A percentile compares a stretch with the other conserved stretches of the same genome.
These are phyloP conservation scores for Colletotrichum zoysiae DNA, from an alignment of 2,329 filamentous ascomycete species.

Conservation along the genomic window DNA sequence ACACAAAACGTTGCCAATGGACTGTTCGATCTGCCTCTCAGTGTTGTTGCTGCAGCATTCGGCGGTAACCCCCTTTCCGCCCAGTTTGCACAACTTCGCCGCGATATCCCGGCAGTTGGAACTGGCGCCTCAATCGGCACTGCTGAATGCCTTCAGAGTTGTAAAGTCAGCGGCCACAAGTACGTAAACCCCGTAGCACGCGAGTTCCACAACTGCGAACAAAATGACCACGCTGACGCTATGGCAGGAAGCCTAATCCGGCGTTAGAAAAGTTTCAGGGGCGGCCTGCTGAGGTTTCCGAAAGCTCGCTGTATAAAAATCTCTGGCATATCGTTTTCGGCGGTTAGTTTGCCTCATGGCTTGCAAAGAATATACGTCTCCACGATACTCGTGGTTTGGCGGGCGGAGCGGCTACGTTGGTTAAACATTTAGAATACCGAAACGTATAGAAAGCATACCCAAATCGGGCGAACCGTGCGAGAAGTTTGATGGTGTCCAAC, in stretches of 20 bases:
- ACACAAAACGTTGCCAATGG: slow-evolving; percentile 61
- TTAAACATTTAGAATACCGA: neutral
- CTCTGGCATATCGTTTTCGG: slow-evolving; percentile 3
- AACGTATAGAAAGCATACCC: neutral
- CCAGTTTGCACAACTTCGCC: slow-evolving; percentile 44
- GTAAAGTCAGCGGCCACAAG: slow-evolving; percentile 20
- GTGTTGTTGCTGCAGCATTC: slow-evolving; percentile 58
- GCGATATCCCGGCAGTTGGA: slow-evolving; percentile 42
- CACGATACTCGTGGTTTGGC: neutral
- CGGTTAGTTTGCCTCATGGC: slow-evolving; percentile 1
- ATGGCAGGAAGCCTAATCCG: neutral
- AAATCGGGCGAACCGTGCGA: neutral
- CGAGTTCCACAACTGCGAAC: too few relatives aligned
- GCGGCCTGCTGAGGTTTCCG: neutral
- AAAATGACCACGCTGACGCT: neutral
- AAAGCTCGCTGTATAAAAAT: neutral
- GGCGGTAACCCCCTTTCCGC: slow-evolving; percentile 46
- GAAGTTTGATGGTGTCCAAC: neutral
- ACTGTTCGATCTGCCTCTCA: slow-evolving; percentile 55
- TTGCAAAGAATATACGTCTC: neutral
- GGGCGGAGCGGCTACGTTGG: neutral
- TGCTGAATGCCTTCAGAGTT: slow-evolving; percentile 39
- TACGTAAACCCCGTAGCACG: slow-evolving; percentile 16
- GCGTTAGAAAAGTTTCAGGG: neutral
- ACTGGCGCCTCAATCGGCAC: slow-evolving; percentile 42